Evolutionary conservation across 2,329 filamentous ascomycete species (phyloP).

Genomic region (Pseudogymnoascus sp.): DNA sequence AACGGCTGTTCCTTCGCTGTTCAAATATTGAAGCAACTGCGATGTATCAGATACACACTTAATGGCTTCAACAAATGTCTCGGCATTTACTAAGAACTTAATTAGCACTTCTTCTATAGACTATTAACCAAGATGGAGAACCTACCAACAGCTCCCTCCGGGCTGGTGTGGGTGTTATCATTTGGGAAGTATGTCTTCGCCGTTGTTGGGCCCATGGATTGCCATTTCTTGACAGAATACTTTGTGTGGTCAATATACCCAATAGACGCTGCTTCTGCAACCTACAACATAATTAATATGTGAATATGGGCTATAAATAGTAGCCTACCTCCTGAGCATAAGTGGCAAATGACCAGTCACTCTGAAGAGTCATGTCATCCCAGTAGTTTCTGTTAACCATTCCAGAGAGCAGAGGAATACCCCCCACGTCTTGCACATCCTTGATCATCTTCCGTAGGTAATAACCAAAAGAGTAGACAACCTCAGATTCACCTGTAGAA

Average conservation of each 20-base stretch:
- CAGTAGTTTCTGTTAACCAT: slow-evolving; percentile 22
- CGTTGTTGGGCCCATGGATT: slow-evolving; percentile 17
- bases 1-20: neutral
- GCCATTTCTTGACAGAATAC: slow-evolving; percentile 20
- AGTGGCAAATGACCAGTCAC: slow-evolving; percentile 20
- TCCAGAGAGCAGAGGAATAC: slow-evolving; percentile 20
- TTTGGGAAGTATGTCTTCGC: slow-evolving; percentile 23
- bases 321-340: slow-evolving; percentile 13
- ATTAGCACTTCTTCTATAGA: neutral
- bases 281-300: slow-evolving; percentile 3
- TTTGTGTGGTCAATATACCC: slow-evolving; percentile 24
- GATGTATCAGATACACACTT: slow-evolving; percentile 17
- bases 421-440: slow-evolving; percentile 19
- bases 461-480: slow-evolving; percentile 23
- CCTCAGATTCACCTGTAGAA: slow-evolving; percentile 14
- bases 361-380: slow-evolving; percentile 14
- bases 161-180: slow-evolving; percentile 25
- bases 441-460: slow-evolving; percentile 25
- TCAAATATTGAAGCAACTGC: neutral
- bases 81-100: neutral
- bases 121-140: neutral
- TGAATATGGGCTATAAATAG: neutral
- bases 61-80: slow-evolving; percentile 17
- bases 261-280: slow-evolving; percentile 15
- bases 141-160: slow-evolving; percentile 15